Evolutionary conservation across 2,329 filamentous ascomycete genomes (phyloP).

Genomic region (Aspergillus sclerotialis): DNA sequence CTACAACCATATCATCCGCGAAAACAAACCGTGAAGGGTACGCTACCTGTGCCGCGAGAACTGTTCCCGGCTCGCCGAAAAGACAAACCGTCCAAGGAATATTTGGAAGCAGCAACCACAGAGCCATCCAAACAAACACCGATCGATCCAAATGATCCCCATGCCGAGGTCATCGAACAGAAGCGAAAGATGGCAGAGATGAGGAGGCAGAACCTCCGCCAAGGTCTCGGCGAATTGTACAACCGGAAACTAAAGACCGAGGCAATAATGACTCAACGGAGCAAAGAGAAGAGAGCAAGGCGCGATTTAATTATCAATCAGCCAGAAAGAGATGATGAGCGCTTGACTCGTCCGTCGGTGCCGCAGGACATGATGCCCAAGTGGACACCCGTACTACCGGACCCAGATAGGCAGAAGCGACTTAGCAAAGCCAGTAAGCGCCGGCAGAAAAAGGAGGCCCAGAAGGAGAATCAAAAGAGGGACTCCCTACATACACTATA

Average conservation of each 20-base stretch:
- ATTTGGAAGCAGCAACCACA: conserved; percentile 55
- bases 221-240: conserved; percentile 65
- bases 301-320: conserved; percentile 50
- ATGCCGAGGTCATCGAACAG: conserved; percentile 53
- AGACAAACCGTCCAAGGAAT: conserved; percentile 55
- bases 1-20: conserved; percentile 59
- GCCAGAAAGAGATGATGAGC: conserved; percentile 68
- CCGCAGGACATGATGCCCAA: conserved; percentile 44
- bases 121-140: conserved; percentile 37
- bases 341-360: conserved; percentile 64
- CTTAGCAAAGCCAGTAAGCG: conserved; percentile 37
- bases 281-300: conserved; percentile 43
- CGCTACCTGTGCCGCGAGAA: conserved; percentile 73
- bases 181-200: conserved; percentile 65
- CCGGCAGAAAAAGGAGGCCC: conserved; percentile 38
- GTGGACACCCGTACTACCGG: conserved; percentile 48
- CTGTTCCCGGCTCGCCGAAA: conserved; percentile 60
- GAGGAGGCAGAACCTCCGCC: conserved; percentile 64
- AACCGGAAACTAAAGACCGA: conserved; percentile 50
- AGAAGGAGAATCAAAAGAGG: conserved; percentile 54
- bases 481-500: conserved; percentile 81
- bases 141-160: conserved; percentile 29
- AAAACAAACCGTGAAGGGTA: conserved; percentile 58
- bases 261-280: conserved; percentile 30
- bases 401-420: conserved; percentile 56